Base-by-base conservation (phyloP, 225 moss, liverwort and hornwort species). In the Bryoerythrophyllum caledonicum region DNA sequence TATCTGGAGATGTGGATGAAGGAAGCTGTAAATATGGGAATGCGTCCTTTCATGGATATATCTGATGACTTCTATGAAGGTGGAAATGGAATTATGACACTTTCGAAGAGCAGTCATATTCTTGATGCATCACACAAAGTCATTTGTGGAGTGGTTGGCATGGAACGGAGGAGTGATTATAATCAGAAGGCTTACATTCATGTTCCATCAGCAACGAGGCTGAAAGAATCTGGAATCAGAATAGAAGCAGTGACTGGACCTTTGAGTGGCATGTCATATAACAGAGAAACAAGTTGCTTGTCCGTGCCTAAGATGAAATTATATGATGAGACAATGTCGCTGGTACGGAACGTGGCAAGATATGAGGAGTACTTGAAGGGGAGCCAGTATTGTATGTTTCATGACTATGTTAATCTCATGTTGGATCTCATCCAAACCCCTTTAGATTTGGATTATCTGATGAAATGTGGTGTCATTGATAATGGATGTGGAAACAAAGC, bases 1-100 rank as follows among this genome's bases (percentile, higher is more conserved):
- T 70, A 70, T 25, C 0, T 70, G 6, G 57, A 55, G 38, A 38
- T 9, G 25, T 55, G 37, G 37, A 37, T 56, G 24, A 25, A 19
- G 5, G 0, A 0, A 2, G 70, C 25, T 0, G 40, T 56, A 2
- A 0, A 2, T 0, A 0, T 0, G 0, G 56, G 10, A 17, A 3
- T 17, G 15, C 38, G n/a, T n/a, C n/a, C n/a, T n/a, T n/a, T 75
- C 10, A 43, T 75, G 21, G 5, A 23, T 1, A 3, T 32, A 0
- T 23, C 25, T 30, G 28, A 6, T 43, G 8, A 28, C 0, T 56
- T 57, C 7, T 56, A 9, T n/a, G 4, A 10, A 17, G 12, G 10
- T 1, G 30, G 15, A 43, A 15, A 55, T 4, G 4, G 7, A 40
- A 3, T 2, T 10, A 0, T 0, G 7, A 8, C 2, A 4, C 57